Base-by-base conservation (phyloP, 495 filamentous ascomycete genomes). In the Neurospora hispaniola region DNA sequence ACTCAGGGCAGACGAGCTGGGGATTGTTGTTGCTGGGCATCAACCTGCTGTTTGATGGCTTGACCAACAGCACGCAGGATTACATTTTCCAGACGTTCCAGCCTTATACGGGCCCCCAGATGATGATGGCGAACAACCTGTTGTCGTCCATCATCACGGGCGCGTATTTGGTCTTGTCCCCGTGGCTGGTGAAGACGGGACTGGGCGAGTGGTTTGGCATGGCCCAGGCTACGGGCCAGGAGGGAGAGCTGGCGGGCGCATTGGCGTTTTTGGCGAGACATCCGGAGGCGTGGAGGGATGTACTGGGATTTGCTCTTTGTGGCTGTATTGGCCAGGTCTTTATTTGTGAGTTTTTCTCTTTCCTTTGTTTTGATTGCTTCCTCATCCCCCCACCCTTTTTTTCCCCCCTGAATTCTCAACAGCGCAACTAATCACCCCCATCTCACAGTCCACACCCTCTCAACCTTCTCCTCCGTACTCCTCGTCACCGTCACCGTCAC, bases 71-170 rank as follows among this genome's bases (percentile, higher is more conserved):
- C 70, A 97, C 94, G 40, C 96, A 99, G 85, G 96, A 99, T 81
- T 90, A 97, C 81, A 93, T 99, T 82, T 98, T 98, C 81, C 80
- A 79, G 70, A 88, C 89, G 10, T 94, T 92, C 81, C 89, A 88
- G 74, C 86, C 89, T 23, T 97, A 94, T 81, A 86, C 88, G 16
- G 96, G 96, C 3, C 94, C 95, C 70, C 96, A 98, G 88, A 98
- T 99, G 96, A 99, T 99, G 96, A 93, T 93, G 73, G 96, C 95
- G n/a, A 93, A 97, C 78, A 98, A 98, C 77, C 81, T 97, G 42
- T 89, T 98, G 75, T 90, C 87, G 48, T 94, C 93, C 0, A 73
- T 86, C 41, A 81, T 98, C 69, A 98, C 94, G 4, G 84, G 88
- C 42, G 76, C 80, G 2, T 98, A 95, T 73, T 87, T 99, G 31